Percentiles rank a stretch among this genome's conserved stretches.
phyloP scores from a whole-genome alignment of 2,329 filamentous ascomycete species.

The Fonsecaea pedrosoi region DNA sequence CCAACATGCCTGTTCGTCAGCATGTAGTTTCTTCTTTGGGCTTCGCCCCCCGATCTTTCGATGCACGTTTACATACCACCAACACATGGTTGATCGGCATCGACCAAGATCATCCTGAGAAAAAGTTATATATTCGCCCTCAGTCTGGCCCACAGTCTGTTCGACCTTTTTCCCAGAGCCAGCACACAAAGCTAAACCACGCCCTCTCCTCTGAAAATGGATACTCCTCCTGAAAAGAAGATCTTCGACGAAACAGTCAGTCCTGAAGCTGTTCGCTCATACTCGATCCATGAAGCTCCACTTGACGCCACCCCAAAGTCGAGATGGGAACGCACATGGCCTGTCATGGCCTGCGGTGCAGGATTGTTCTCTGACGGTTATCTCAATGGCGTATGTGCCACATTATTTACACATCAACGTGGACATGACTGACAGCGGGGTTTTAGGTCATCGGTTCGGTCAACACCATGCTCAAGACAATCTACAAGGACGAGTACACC shows the following conservation, averaged over 20 bases:
- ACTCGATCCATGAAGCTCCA: constrained; percentile 27
- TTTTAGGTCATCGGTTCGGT: constrained; percentile 76
- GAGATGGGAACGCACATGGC: constrained; percentile 66
- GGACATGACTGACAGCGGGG: constrained; percentile 47
- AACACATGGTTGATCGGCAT: neutral
- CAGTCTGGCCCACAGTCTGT: neutral
- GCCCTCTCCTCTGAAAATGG: constrained; percentile 8
- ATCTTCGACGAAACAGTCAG: constrained; percentile 21
- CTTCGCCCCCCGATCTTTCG: constrained; percentile 4
- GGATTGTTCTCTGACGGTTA: constrained; percentile 93
- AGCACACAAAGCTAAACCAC: neutral
- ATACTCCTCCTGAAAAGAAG: constrained; percentile 27
- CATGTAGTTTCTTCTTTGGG: constrained; percentile 29
- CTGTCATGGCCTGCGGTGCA: constrained; percentile 85
- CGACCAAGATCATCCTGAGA: neutral
- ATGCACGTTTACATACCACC: neutral
- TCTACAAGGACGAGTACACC: constrained; percentile 76
- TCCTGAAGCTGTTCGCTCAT: constrained; percentile 20
- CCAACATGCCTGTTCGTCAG: constrained; percentile 6
- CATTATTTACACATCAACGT: neutral
- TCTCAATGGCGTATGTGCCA: constrained; percentile 70
- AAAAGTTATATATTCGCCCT: constrained; percentile 14
- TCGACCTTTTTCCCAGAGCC: neutral
- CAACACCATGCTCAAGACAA: constrained; percentile 71
- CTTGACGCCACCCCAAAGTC: constrained; percentile 43